Evolutionary conservation across 148 eudicot species (phyloP), one percentile per base, ranked within the genome.

Genomic region (Dysphania ambrosioides): DNA sequence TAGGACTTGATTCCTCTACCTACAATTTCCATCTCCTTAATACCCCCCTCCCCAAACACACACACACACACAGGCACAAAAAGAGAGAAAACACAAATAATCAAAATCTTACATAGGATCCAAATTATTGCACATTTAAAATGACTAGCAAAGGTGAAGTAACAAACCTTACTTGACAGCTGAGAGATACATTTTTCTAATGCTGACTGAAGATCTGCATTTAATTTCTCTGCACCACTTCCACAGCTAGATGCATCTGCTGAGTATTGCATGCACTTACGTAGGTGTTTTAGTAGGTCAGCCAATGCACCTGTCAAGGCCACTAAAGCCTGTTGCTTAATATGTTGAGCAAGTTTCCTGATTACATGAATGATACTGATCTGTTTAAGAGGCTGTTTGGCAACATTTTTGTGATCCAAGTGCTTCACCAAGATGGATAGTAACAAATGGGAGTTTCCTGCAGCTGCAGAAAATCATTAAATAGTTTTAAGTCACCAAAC

Each of bases 391-490:
- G 91, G 93, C 83, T 86, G 91, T 68, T 85, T 92, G 80, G 63
- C 85, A 79, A 87, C 85, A 82, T 80, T 84, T 81, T 87, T 92
- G 81, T 92, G 90, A 82, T 90, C 96, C 84, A 92, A 78, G 82
- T 92, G 96, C 85, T 92, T 92, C 82, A 88, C 86, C 91, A 90
- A 78, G 74, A 87, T 82, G 18, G 91, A 88, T 38, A 92, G 70
- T 64, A 92, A 72, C 75, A 87, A 81, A 76, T 92, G 90, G 62
- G 96, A 88, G 68, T 85, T 90, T 71, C 83, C 88, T 16, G 87
- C 91, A 80, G 86, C 73, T 72, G 77, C 55, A 75, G 11, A 41
- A 40, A 21, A 70, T 74, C 15, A 42, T 73, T 24, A 24, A 49
- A 59, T 4, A 42, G 15, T 59, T 13, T 32, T 68, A 47, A 23